Percentiles rank a stretch among this genome's conserved stretches.
phyloP scores from a whole-genome alignment of 257 asterid species.

The Apocynum venetum region DNA sequence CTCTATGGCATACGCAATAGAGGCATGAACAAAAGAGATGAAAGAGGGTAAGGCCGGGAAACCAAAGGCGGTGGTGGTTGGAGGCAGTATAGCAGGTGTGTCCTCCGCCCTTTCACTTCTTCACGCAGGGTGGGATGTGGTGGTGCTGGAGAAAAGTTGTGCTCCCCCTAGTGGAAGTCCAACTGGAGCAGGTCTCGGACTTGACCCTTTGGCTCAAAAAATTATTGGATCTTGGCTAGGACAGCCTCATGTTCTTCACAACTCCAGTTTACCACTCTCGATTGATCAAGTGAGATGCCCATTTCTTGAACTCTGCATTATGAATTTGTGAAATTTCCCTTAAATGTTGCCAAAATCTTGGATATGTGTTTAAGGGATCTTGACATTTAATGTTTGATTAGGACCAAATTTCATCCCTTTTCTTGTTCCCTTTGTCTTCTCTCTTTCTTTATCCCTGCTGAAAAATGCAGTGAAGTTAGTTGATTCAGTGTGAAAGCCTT shows the following conservation, averaged over 20 bases:
- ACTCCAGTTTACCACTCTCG: slow-evolving; percentile 42
- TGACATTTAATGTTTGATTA: too few species aligned
- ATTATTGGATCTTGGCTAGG: slow-evolving; percentile 47
- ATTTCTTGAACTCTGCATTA: too few species aligned
- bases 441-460: too few species aligned
- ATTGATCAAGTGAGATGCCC: slow-evolving; percentile 52
- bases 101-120: slow-evolving; percentile 68
- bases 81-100: slow-evolving; percentile 85
- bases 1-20: too few species aligned
- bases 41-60: slow-evolving; percentile 7
- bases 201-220: slow-evolving; percentile 45
- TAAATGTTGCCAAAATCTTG: too few species aligned
- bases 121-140: slow-evolving; percentile 74
- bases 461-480: too few species aligned
- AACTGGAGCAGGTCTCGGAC: slow-evolving; percentile 85
- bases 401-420: too few species aligned
- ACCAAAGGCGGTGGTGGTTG: slow-evolving; percentile 67
- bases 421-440: too few species aligned
- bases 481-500: too few species aligned
- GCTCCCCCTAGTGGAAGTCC: slow-evolving; percentile 67
- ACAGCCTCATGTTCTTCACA: slow-evolving; percentile 39
- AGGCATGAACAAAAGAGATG: neutral
- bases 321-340: too few species aligned
- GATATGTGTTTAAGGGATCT: too few species aligned
- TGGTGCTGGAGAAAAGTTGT: slow-evolving; percentile 70